Conservation (phyloP, 1,284 basidiomycete genomes). For the Ceratobasidium sp. region DNA sequence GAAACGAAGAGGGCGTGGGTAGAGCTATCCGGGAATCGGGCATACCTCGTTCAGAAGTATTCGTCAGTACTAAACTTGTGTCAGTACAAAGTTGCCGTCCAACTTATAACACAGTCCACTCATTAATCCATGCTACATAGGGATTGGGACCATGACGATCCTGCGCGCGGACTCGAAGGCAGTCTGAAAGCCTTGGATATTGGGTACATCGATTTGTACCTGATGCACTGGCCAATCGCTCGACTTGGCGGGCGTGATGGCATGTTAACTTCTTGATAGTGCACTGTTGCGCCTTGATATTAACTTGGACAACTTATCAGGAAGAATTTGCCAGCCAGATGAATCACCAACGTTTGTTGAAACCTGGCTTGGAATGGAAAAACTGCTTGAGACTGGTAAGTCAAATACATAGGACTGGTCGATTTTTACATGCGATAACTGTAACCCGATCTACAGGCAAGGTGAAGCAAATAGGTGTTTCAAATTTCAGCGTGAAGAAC, state of each 20-base stretch:
- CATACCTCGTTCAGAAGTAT: constrained; percentile 62
- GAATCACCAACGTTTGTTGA: constrained; percentile 57
- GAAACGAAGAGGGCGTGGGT: constrained; percentile 60
- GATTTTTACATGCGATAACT: neutral
- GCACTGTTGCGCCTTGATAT: too few species aligned
- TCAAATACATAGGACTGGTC: neutral
- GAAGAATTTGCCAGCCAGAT: constrained; percentile 52
- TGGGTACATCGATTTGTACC: constrained; percentile 66
- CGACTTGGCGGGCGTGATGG: constrained; percentile 38
- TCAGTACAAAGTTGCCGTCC: constrained; percentile 14
- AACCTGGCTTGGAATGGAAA: constrained; percentile 65
- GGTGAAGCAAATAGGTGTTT: constrained; percentile 57
- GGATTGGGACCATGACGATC: constrained; percentile 58
- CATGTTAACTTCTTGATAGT: neutral
- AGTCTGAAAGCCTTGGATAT: constrained; percentile 62
- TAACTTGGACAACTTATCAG: constrained; percentile 28
- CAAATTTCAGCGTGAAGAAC: constrained; percentile 48
- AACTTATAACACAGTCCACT: neutral
- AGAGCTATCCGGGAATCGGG: constrained; percentile 60
- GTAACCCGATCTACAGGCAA: constrained; percentile 49
- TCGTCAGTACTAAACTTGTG: constrained; percentile 59
- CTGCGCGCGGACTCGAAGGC: constrained; percentile 60
- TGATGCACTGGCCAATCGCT: constrained; percentile 62
- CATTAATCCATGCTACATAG: constrained; percentile 53
- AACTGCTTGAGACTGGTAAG: constrained; percentile 55